These are phyloP conservation scores for Berberis vulgaris DNA, from an alignment of 164 flowering plant genomes.

Conservation along the genomic window DNA sequence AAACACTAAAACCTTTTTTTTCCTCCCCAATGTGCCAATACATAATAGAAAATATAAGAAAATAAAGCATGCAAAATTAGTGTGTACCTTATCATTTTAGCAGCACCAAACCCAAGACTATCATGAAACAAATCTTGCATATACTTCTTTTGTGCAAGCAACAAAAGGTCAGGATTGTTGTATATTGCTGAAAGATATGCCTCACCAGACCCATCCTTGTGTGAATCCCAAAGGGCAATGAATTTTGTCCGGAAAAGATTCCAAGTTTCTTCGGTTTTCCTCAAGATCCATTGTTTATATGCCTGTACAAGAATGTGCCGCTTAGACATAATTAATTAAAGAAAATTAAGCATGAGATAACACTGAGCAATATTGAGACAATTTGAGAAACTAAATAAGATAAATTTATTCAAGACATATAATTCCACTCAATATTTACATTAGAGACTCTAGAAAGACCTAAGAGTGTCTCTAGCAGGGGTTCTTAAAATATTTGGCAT, in stretches of 20 bases:
- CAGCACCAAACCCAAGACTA: constrained; percentile 91
- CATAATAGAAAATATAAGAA: too few relatives aligned
- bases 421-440: too few relatives aligned
- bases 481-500: too few relatives aligned
- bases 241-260: constrained; percentile 71
- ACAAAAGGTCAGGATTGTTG: constrained; percentile 50
- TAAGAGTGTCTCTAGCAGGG: too few relatives aligned
- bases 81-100: constrained; percentile 53
- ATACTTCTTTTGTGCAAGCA: constrained; percentile 42
- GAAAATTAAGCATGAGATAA: not conserved
- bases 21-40: too few relatives aligned
- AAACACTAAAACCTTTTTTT: too few relatives aligned
- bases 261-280: constrained; percentile 69
- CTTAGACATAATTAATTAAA: not conserved
- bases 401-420: too few relatives aligned
- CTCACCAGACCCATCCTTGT: constrained; percentile 79
- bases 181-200: constrained; percentile 81
- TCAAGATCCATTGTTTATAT: constrained; percentile 57
- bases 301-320: not conserved
- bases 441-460: too few relatives aligned
- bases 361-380: too few relatives aligned
- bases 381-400: too few relatives aligned
- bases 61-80: too few relatives aligned
- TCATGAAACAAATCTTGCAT: constrained; percentile 74
- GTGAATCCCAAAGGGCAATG: constrained; percentile 60